Percentiles rank a stretch among this genome's conserved stretches.
These are phyloP conservation scores for Chamaecrista fasciculata DNA, from an alignment of 306 rosid species.

Conservation along the genomic window DNA sequence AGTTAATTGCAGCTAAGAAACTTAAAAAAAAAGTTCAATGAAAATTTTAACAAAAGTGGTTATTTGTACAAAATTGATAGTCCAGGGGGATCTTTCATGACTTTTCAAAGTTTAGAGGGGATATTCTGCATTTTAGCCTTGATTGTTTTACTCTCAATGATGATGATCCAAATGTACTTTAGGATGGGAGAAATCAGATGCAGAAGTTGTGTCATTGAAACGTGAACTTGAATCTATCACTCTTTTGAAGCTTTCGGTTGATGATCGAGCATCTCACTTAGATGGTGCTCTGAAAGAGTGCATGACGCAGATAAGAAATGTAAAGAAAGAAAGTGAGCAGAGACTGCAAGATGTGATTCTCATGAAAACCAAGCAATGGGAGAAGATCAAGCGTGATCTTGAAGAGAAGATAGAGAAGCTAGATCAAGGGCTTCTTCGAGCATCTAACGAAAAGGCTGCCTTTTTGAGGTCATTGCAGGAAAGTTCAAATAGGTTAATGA, in stretches of 20 bases:
- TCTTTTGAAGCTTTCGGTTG: constrained; percentile 66
- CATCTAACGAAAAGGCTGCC: constrained; percentile 62
- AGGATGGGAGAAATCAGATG: constrained; percentile 99
- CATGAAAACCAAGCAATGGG: constrained; percentile 66
- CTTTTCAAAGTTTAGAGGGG: no score
- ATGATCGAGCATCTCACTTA: constrained; percentile 73
- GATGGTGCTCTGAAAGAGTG: constrained; percentile 94
- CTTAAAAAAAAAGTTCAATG: no score
- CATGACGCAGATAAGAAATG: constrained; percentile 70
- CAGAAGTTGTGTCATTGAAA: constrained; percentile 75
- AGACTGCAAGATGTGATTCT: constrained; percentile 71
- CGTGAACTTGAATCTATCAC: constrained; percentile 71
- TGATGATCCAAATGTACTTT: constrained; percentile 22
- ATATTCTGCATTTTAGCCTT: no score
- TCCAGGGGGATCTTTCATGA: no score
- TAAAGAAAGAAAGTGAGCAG: constrained; percentile 79
- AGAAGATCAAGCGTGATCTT: constrained; percentile 70
- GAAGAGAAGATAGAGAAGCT: constrained; percentile 61
- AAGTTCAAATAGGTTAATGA: constrained; percentile 64
- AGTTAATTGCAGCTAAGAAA: no score
- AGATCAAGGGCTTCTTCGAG: constrained; percentile 63
- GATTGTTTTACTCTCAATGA: background rate
- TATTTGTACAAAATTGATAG: no score
- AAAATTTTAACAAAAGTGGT: no score
- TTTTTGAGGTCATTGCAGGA: constrained; percentile 75